Evolutionary conservation across 1,284 basidiomycete species (phyloP).

Genomic region (Afroboletus lepidellus): DNA sequence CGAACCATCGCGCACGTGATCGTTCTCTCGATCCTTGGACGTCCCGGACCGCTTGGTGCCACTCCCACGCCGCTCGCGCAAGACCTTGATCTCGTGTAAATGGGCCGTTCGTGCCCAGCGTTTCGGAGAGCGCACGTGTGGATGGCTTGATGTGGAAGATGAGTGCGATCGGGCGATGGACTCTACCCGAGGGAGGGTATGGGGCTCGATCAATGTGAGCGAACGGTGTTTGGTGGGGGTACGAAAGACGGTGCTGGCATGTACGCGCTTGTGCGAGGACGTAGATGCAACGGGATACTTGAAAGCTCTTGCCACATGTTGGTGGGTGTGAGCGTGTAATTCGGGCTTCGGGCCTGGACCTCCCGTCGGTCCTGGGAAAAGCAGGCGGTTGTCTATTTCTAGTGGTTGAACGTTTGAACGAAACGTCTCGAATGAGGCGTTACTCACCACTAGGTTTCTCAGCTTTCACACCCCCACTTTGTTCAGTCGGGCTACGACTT

Average conservation of each 20-base stretch:
- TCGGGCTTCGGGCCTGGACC: background rate
- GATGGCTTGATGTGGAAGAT: constrained; percentile 29
- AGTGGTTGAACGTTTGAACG: background rate
- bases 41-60: constrained; percentile 7
- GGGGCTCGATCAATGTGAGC: constrained; percentile 14
- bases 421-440: constrained; percentile 4
- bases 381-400: background rate
- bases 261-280: constrained; percentile 16
- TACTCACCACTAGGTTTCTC: constrained; percentile 17
- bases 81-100: constrained; percentile 59
- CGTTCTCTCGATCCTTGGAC: constrained; percentile 18
- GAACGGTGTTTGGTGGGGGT: constrained; percentile 27
- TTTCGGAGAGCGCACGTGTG: constrained; percentile 35
- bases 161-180: constrained; percentile 25
- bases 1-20: background rate
- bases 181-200: constrained; percentile 22
- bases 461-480: constrained; percentile 2
- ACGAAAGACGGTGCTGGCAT: constrained; percentile 11
- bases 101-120: constrained; percentile 70
- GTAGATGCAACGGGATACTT: constrained; percentile 2
- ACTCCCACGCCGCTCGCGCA: constrained; percentile 13
- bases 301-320: background rate
- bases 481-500: constrained; percentile 35
- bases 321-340: background rate
- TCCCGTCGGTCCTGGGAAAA: background rate